Evolutionary conservation across 2,329 filamentous ascomycete species (phyloP).

Genomic region (Penicillium expansum): DNA sequence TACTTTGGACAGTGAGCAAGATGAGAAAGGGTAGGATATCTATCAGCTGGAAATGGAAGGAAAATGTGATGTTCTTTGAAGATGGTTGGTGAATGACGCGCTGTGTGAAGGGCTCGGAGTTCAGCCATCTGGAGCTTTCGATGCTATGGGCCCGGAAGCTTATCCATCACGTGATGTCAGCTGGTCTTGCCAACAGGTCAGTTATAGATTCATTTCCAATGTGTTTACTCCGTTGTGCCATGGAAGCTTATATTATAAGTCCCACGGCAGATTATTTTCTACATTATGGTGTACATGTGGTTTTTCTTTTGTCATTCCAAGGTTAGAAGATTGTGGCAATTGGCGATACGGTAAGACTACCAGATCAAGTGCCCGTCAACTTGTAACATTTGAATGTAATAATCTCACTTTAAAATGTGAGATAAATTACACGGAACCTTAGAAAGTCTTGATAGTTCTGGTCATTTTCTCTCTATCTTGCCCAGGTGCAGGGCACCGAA

Average conservation of each 20-base stretch:
- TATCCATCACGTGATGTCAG: slow-evolving; percentile 8
- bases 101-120: slow-evolving; percentile 17
- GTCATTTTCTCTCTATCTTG: background rate
- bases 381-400: background rate
- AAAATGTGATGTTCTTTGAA: background rate
- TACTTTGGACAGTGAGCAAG: background rate
- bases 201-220: background rate
- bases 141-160: slow-evolving; percentile 11
- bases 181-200: background rate
- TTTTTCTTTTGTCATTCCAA: background rate
- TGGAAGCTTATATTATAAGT: background rate
- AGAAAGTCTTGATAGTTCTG: background rate
- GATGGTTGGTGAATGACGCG: slow-evolving; percentile 12
- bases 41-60: background rate
- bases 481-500: background rate
- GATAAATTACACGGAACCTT: background rate
- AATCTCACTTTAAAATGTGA: background rate
- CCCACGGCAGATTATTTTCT: background rate
- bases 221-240: background rate
- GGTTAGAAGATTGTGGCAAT: background rate
- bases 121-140: slow-evolving; percentile 19
- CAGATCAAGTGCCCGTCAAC: background rate
- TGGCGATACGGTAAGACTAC: background rate
- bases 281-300: too few relatives aligned
- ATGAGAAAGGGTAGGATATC: background rate